Evolutionary conservation across 2,329 filamentous ascomycete genomes (phyloP).

Genomic region (Xylariaceae sp.): DNA sequence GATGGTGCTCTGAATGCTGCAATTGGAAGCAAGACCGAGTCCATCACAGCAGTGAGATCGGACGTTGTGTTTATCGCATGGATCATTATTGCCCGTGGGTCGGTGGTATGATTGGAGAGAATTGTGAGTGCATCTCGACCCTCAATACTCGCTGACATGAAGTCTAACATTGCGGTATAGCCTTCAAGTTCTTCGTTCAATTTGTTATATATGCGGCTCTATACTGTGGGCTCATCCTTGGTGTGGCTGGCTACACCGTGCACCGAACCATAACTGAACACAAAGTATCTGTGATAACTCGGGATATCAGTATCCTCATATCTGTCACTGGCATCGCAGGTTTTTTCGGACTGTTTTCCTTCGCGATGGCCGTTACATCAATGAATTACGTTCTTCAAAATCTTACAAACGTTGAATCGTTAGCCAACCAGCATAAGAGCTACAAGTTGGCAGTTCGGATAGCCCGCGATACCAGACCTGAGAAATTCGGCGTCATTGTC

Average conservation of each 20-base stretch:
- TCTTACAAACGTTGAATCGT: conserved; percentile 77
- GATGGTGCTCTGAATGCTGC: conserved; percentile 79
- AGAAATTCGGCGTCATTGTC: conserved; percentile 49
- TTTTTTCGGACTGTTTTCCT: conserved; percentile 77
- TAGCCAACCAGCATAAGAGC: conserved; percentile 57
- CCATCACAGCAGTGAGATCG: conserved; percentile 81
- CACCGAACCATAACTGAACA: conserved; percentile 51
- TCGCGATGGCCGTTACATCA: conserved; percentile 72
- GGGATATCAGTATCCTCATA: too few species aligned
- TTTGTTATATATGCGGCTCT: conserved; percentile 72
- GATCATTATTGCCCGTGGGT: conserved; percentile 97
- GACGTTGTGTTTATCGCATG: conserved; percentile 82
- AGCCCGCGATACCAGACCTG: conserved; percentile 45
- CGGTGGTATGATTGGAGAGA: conserved; percentile 87
- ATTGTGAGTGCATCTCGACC: conserved; percentile 43
- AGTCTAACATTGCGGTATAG: conserved; percentile 33
- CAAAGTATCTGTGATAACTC: too few species aligned
- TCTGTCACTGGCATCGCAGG: conserved; percentile 61
- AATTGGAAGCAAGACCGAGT: conserved; percentile 86
- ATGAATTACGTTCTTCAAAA: conserved; percentile 68
- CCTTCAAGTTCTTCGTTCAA: conserved; percentile 90
- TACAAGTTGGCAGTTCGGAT: conserved; percentile 74
- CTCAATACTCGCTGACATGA: neutral
- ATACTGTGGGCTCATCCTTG: conserved; percentile 62
- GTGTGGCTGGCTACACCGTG: conserved; percentile 61